Evolutionary conservation across 768 basidiomycete genomes (phyloP).

Genomic region (Tricholoma terreum): DNA sequence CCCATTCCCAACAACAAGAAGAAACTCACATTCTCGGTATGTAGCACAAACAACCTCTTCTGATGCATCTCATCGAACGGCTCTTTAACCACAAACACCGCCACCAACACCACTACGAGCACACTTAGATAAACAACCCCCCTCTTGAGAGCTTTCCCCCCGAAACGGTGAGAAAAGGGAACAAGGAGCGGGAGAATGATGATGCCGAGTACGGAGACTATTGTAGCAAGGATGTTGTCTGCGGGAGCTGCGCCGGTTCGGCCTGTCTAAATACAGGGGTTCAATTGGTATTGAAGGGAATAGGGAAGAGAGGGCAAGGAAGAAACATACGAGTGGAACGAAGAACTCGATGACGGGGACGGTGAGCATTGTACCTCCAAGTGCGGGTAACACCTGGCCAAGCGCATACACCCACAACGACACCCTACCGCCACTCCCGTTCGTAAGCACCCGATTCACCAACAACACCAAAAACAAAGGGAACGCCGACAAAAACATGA

Average conservation of each 20-base stretch:
- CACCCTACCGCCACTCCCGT: conserved; percentile 31
- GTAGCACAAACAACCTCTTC: conserved; percentile 79
- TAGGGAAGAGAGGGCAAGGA: too few species aligned
- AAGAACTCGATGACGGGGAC: conserved; percentile 78
- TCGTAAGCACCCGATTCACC: conserved; percentile 41
- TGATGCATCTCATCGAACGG: conserved; percentile 87
- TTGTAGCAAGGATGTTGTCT: conserved; percentile 84
- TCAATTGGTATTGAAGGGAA: conserved; percentile 1
- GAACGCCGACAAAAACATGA: conserved; percentile 62
- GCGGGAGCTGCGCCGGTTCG: conserved; percentile 80
- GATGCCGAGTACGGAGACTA: conserved; percentile 57
- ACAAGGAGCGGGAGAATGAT: conserved; percentile 57
- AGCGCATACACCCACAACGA: conserved; percentile 64
- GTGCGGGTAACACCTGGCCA: conserved; percentile 52
- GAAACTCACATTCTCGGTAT: conserved; percentile 73
- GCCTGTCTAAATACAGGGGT: conserved; percentile 54
- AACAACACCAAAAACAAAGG: conserved; percentile 58
- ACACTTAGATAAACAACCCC: conserved; percentile 46
- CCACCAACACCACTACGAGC: conserved; percentile 48
- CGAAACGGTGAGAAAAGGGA: conserved; percentile 76
- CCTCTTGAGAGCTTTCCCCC: conserved; percentile 31
- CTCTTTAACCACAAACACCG: conserved; percentile 52
- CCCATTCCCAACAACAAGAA: neutral
- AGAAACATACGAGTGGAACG: conserved; percentile 68
- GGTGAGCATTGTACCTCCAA: conserved; percentile 56